These are phyloP conservation scores for Inonotus obliquus DNA, from an alignment of 1,284 basidiomycete genomes.

Conservation along the genomic window DNA sequence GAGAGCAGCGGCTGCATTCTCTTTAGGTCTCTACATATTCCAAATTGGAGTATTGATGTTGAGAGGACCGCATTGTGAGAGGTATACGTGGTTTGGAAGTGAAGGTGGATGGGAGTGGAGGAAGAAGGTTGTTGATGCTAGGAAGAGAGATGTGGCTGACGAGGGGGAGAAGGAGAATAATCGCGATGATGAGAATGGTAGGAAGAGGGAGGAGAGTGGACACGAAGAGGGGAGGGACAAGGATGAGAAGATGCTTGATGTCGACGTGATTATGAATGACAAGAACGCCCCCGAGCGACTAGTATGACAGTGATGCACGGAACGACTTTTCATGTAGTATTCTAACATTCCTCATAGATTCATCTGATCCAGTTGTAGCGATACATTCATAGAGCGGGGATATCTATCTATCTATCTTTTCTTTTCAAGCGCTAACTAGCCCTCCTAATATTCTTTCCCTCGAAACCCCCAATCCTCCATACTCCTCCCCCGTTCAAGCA, in stretches of 20 bases:
- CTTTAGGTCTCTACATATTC: conserved; percentile 42
- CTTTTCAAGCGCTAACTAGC: neutral
- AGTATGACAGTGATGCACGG: no score
- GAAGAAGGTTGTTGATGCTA: conserved; percentile 11
- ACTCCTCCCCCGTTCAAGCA: neutral
- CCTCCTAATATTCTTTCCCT: neutral
- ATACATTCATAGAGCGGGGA: neutral
- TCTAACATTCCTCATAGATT: neutral
- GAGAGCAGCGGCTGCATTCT: conserved; percentile 43
- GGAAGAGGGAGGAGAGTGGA: neutral
- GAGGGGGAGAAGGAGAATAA: neutral
- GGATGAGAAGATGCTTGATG: neutral
- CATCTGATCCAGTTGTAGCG: neutral
- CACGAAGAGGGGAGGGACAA: neutral
- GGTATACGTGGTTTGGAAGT: conserved; percentile 38
- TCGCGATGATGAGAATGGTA: neutral
- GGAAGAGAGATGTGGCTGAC: neutral
- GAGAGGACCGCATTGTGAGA: conserved; percentile 39
- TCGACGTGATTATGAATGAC: neutral
- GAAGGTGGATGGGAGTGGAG: conserved; percentile 27
- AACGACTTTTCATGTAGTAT: neutral
- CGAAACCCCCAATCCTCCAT: neutral
- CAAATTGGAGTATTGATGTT: conserved; percentile 36
- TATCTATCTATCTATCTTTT: neutral
- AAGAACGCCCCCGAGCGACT: neutral